phyloP scores from a whole-genome alignment of 192 early-diverging fungal species.

The Allomyces arbusculus region DNA sequence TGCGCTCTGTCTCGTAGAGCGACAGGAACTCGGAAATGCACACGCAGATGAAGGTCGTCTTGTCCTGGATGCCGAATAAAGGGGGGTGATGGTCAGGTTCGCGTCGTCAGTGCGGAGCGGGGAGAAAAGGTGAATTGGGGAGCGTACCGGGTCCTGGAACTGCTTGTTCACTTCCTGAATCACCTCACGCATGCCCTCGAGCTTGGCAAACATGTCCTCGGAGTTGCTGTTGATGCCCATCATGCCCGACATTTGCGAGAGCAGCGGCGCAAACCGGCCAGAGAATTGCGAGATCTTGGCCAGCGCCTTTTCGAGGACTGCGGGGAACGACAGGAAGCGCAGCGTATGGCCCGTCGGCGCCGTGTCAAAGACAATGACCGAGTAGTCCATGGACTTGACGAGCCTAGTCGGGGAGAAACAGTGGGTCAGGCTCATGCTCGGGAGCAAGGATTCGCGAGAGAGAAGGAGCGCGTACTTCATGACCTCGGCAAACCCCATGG shows the following conservation, averaged over 20 bases:
- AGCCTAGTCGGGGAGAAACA: constrained; percentile 28
- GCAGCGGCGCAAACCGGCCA: constrained; percentile 88
- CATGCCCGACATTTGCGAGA: constrained; percentile 82
- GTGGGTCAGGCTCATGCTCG: background rate
- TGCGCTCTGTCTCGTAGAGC: constrained; percentile 95
- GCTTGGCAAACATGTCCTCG: constrained; percentile 88
- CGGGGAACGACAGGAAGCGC: constrained; percentile 95
- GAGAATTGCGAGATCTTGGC: constrained; percentile 85
- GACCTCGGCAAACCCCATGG: constrained; percentile 99
- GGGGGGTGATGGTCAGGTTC: background rate
- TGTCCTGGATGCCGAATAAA: constrained; percentile 30
- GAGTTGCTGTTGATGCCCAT: constrained; percentile 68
- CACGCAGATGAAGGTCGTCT: constrained; percentile 97
- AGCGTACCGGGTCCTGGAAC: constrained; percentile 88
- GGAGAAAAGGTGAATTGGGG: background rate
- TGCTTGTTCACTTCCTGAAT: constrained; percentile 97
- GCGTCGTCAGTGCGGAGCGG: background rate
- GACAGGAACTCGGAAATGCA: constrained; percentile 99
- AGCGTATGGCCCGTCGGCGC: constrained; percentile 98
- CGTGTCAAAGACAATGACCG: constrained; percentile 96
- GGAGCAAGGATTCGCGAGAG: background rate
- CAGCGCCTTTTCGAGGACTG: constrained; percentile 90
- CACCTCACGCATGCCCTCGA: constrained; percentile 86
- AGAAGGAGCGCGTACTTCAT: constrained; percentile 56
- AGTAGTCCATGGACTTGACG: constrained; percentile 98